A percentile compares a stretch with the other conserved stretches of the same genome.
Conservation (phyloP, 2,329 filamentous ascomycete genomes). For the Ophiocordyceps robertsii region DNA sequence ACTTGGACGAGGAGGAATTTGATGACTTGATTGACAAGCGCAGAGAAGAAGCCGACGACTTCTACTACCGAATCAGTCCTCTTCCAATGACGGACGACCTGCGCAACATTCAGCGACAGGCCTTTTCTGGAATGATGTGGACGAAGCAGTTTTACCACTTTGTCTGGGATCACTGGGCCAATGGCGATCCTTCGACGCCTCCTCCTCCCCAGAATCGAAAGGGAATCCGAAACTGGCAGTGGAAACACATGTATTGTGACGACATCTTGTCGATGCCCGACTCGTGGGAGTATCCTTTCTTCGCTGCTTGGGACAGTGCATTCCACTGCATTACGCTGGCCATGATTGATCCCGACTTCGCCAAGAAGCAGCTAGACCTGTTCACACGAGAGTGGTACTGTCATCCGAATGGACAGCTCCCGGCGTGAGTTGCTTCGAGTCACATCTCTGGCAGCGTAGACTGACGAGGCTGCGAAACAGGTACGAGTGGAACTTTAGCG, state of each 20-base stretch:
- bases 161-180: slow-evolving; percentile 96
- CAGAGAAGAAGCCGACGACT: slow-evolving; percentile 85
- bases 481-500: slow-evolving; percentile 93
- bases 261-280: slow-evolving; percentile 97
- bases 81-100: slow-evolving; percentile 88
- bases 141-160: slow-evolving; percentile 96
- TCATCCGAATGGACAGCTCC: slow-evolving; percentile 90
- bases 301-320: slow-evolving; percentile 92
- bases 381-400: slow-evolving; percentile 98
- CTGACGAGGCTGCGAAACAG: slow-evolving; percentile 17
- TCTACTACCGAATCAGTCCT: slow-evolving; percentile 87
- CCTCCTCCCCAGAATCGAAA: slow-evolving; percentile 73
- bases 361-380: slow-evolving; percentile 93
- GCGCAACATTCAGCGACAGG: slow-evolving; percentile 88
- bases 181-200: slow-evolving; percentile 78
- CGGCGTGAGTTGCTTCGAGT: slow-evolving; percentile 45
- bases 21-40: slow-evolving; percentile 82
- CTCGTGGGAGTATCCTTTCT: slow-evolving; percentile 98
- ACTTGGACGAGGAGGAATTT: slow-evolving; percentile 84
- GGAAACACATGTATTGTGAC: slow-evolving; percentile 91
- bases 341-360: slow-evolving; percentile 96
- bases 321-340: slow-evolving; percentile 94
- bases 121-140: slow-evolving; percentile 96
- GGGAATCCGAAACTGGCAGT: slow-evolving; percentile 70
- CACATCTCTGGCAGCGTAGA: not conserved